Percentiles rank a stretch among this genome's conserved stretches.
These are phyloP conservation scores for Pseudogymnoascus pannorum DNA, from an alignment of 2,329 filamentous ascomycete species.

Conservation along the genomic window DNA sequence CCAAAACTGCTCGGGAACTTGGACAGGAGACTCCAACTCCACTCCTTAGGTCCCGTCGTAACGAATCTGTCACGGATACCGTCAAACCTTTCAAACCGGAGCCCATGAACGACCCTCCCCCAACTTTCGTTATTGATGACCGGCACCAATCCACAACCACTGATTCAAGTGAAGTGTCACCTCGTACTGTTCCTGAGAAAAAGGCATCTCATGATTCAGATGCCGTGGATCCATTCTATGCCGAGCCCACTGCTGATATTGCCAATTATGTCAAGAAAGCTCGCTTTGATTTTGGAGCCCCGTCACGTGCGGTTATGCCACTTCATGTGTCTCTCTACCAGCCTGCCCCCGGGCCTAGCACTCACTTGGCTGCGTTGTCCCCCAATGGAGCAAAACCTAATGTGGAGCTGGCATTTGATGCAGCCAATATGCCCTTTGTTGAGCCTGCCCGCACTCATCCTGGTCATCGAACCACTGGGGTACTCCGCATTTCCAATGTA, in stretches of 20 bases:
- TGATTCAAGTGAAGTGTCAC: not conserved
- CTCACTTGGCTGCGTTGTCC: constrained; percentile 1
- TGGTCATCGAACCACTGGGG: constrained; percentile 24
- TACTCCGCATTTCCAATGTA: constrained; percentile 33
- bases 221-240: not conserved
- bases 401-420: constrained; percentile 23
- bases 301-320: not conserved
- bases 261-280: not conserved
- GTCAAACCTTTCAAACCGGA: not conserved
- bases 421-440: constrained; percentile 29
- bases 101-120: not conserved
- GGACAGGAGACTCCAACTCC: constrained; percentile 1
- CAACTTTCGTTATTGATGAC: not conserved
- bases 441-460: constrained; percentile 27
- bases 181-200: not conserved
- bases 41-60: not conserved
- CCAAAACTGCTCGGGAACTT: constrained; percentile 6
- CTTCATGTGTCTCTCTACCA: not conserved
- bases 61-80: not conserved
- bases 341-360: not conserved
- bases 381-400: constrained; percentile 16
- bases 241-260: not conserved
- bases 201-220: not conserved
- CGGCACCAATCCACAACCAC: not conserved
- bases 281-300: not conserved